Base-by-base conservation (phyloP, 2,329 filamentous ascomycete genomes). In the Penicillium sp. region DNA sequence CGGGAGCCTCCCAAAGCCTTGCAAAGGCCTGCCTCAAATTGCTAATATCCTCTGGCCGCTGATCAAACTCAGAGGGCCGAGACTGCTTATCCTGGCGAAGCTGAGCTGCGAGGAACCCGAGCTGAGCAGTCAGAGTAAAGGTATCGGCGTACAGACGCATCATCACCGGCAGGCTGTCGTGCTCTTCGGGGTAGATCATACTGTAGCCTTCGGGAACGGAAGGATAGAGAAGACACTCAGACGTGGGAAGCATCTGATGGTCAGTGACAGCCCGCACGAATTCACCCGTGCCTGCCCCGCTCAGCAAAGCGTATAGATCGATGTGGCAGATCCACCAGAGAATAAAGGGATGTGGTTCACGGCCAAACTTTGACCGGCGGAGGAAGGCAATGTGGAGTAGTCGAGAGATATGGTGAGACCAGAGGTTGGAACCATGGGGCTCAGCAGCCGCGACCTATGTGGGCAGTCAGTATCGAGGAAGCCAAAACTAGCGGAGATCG, bases 281-380 rank as follows among this genome's bases (percentile, higher is more conserved):
- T 13, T 76, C 74, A 43, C 80, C 79, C 0, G 66, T 73, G 2
- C 80, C 79, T 38, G 74, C 75, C 11, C 78, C 79, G 47, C 79
- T 78, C 42, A 84, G 62, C 28, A 81, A 72, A 13, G 79, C 79
- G 56, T 82, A 77, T n/a, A 81, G 68, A 57, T 84, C 81, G 40
- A 84, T 76, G 49, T 74, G 74, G 58, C 76, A 77, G 33, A 81
- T 74, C 65, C 74, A 77, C 79, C 80, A 82, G 14, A 82, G 63
- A 5, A 83, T 71, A 56, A 79, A 80, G 2, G 76, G 75, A 52
- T 77, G 77, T 25, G 70, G 69, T 54, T 81, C 79, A 3, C 63
- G 67, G 9, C 70, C 69, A 50, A 74, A 68, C n/a, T 72, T 65
- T n/a, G 76, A 67, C 22, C 69, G 72, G 52, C 81, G 73, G 50